These are phyloP conservation scores for Colletotrichum sublineola DNA, from an alignment of 2,329 filamentous ascomycete species.

Conservation along the genomic window DNA sequence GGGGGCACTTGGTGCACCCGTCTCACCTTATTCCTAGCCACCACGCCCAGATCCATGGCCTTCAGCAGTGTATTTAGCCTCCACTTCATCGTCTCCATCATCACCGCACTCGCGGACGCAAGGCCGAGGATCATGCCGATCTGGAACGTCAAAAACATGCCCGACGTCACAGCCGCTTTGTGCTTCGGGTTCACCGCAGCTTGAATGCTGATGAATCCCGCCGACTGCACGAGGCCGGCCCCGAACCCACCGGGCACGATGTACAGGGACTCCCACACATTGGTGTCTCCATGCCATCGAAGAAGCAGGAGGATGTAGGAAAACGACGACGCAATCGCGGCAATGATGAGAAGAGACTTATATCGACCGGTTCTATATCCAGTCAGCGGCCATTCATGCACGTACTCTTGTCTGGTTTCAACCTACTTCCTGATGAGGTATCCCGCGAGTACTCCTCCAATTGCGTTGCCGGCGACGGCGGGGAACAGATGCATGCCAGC, in stretches of 20 bases:
- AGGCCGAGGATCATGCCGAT: conserved; percentile 56
- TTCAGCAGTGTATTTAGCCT: conserved; percentile 39
- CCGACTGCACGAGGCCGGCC: conserved; percentile 56
- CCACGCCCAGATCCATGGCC: conserved; percentile 36
- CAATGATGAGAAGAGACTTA: conserved; percentile 65
- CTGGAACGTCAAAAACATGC: conserved; percentile 55
- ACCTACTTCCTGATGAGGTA: conserved; percentile 63
- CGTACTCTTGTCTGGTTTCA: neutral
- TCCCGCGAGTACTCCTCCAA: conserved; percentile 73
- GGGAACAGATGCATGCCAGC: conserved; percentile 75
- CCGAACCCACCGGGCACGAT: conserved; percentile 67
- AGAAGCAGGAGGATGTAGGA: conserved; percentile 67
- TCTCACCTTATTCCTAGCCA: conserved; percentile 38
- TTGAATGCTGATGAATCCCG: conserved; percentile 59
- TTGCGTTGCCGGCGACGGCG: conserved; percentile 75
- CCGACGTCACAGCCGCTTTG: conserved; percentile 57
- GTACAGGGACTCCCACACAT: conserved; percentile 68
- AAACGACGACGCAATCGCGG: conserved; percentile 62
- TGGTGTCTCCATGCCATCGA: conserved; percentile 72
- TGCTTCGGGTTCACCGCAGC: conserved; percentile 54
- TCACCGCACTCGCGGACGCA: conserved; percentile 54
- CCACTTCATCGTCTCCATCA: conserved; percentile 45
- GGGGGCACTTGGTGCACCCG: neutral
- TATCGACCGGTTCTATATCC: conserved; percentile 68
- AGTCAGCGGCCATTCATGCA: neutral